These are phyloP conservation scores for Parastagonospora nodorum DNA, from an alignment of 2,329 filamentous ascomycete species.

Conservation along the genomic window DNA sequence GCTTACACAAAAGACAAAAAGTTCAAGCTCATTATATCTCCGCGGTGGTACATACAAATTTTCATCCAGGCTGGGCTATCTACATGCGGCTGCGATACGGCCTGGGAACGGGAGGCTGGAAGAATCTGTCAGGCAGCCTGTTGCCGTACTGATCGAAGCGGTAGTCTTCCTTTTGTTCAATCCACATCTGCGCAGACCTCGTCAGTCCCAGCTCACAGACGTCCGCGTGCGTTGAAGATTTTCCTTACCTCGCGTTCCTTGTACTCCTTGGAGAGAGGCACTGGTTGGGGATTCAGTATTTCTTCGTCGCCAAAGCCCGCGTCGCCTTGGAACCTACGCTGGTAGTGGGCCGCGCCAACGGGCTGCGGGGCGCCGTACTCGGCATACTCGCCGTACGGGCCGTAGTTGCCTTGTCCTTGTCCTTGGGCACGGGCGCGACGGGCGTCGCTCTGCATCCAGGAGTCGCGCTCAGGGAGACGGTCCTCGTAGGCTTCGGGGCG, in stretches of 20 bases:
- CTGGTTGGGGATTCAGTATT: constrained; percentile 46
- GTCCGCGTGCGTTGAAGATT: constrained; percentile 3
- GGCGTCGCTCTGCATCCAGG: constrained; percentile 38
- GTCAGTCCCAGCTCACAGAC: constrained; percentile 2
- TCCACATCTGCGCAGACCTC: constrained; percentile 32
- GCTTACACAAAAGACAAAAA: no score
- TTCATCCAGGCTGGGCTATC: constrained; percentile 1
- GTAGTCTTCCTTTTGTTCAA: constrained; percentile 45
- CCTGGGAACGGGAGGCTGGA: constrained; percentile 27
- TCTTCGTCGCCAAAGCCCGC: constrained; percentile 44
- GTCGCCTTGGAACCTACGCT: constrained; percentile 42
- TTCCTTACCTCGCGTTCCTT: constrained; percentile 41
- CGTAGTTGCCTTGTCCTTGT: constrained; percentile 12
- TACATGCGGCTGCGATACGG: constrained; percentile 37
- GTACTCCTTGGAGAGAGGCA: constrained; percentile 34
- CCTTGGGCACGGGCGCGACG: constrained; percentile 11
- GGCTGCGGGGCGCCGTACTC: constrained; percentile 40
- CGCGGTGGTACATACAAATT: no score
- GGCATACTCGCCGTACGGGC: constrained; percentile 32
- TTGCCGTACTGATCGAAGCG: constrained; percentile 44
- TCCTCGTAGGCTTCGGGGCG: constrained; percentile 43
- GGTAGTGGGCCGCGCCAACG: constrained; percentile 33
- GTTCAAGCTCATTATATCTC: no score
- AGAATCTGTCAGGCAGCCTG: constrained; percentile 35
- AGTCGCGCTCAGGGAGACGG: constrained; percentile 42